phyloP scores from a whole-genome alignment of 129 eudicot species.

The Silybum marianum region DNA sequence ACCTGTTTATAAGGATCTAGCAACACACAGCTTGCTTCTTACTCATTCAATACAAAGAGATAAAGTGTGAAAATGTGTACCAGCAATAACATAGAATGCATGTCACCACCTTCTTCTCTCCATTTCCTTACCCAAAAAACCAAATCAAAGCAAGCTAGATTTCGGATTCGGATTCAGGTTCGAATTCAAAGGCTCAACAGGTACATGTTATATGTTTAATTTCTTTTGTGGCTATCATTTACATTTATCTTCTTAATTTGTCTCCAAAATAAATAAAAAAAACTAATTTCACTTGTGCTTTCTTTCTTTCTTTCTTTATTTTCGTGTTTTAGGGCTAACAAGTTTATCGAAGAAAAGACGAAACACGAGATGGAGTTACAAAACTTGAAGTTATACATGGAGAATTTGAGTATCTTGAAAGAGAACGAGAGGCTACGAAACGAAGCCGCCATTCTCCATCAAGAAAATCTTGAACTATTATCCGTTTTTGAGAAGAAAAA shows the following conservation, averaged over 20 bases:
- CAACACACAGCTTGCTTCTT: slow-evolving; percentile 9
- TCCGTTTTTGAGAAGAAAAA: slow-evolving; percentile 58
- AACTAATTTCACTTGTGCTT: neutral
- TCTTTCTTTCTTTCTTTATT: neutral
- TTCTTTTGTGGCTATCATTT: neutral
- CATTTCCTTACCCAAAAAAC: slow-evolving; percentile 32
- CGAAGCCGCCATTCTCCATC: slow-evolving; percentile 52
- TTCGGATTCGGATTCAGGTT: slow-evolving; percentile 39
- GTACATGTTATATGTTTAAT: slow-evolving; percentile 21
- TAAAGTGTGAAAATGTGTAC: slow-evolving; percentile 30
- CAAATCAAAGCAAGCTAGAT: slow-evolving; percentile 36
- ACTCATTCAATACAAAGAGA: slow-evolving; percentile 12
- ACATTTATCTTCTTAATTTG: neutral
- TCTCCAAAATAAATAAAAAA: neutral
- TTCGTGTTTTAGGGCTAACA: slow-evolving; percentile 36
- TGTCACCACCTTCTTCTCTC: slow-evolving; percentile 39
- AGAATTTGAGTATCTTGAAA: slow-evolving; percentile 56
- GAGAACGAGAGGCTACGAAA: slow-evolving; percentile 64
- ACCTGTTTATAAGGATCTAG: slow-evolving; percentile 22
- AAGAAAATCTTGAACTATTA: slow-evolving; percentile 58
- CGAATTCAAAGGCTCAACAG: slow-evolving; percentile 55
- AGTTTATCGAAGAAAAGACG: slow-evolving; percentile 30
- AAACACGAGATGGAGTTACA: slow-evolving; percentile 42
- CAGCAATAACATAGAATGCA: slow-evolving; percentile 32
- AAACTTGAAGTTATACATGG: slow-evolving; percentile 57